Conservation (phyloP, 2,329 filamentous ascomycete genomes). For the Aspergillus eucalypticola region DNA sequence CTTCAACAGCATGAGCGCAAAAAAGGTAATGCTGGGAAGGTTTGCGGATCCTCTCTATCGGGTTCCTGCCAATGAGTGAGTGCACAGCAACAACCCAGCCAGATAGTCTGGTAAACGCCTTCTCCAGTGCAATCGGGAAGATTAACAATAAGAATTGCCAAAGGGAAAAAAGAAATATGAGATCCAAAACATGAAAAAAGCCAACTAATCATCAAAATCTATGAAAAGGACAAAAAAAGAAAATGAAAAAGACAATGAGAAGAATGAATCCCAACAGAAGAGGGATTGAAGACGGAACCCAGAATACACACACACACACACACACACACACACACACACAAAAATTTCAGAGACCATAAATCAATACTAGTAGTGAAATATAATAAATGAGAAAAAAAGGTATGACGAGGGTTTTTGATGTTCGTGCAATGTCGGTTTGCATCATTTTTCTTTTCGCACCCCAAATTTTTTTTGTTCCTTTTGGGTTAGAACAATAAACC, state of each 20-base stretch:
- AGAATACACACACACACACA: slow-evolving; percentile 7
- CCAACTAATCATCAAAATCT: not conserved
- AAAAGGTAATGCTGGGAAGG: slow-evolving; percentile 24
- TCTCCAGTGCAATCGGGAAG: slow-evolving; percentile 1
- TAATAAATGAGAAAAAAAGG: slow-evolving; percentile 1
- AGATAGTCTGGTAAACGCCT: slow-evolving; percentile 4
- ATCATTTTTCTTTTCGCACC: slow-evolving; percentile 1
- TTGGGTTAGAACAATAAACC: slow-evolving; percentile 4
- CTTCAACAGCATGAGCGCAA: slow-evolving; percentile 24
- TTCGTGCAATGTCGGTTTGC: slow-evolving; percentile 4
- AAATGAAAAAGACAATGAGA: not conserved
- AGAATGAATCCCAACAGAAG: not conserved
- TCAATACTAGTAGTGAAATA: slow-evolving; percentile 2
- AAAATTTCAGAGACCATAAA: slow-evolving; percentile 1
- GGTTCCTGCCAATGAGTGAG: slow-evolving; percentile 12
- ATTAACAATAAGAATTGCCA: slow-evolving; percentile 14
- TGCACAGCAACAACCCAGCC: slow-evolving; percentile 11
- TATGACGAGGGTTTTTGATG: slow-evolving; percentile 5
- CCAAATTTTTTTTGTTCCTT: slow-evolving; percentile 6
- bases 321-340: slow-evolving; percentile 7
- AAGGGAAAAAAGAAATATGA: not conserved
- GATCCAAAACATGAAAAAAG: not conserved
- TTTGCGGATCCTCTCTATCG: slow-evolving; percentile 23
- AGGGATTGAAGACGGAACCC: not conserved
- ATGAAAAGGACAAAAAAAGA: not conserved